A percentile compares a stretch with the other conserved stretches of the same genome.
phyloP scores from a whole-genome alignment of 2,329 filamentous ascomycete genomes.

The Pseudogymnoascus pannorum region DNA sequence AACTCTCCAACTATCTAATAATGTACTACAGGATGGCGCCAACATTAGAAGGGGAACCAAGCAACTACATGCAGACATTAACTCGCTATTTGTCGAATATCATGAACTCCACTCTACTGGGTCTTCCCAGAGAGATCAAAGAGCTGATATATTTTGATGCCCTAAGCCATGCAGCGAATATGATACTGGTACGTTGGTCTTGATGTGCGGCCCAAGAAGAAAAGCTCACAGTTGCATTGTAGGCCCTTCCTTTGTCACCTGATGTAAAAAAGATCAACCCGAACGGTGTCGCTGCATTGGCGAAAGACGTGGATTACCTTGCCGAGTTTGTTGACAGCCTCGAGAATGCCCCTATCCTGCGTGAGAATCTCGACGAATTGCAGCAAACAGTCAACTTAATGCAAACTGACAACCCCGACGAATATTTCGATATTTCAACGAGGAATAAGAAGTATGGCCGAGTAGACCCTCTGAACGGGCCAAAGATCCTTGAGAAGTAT shows the following conservation, averaged over 20 bases:
- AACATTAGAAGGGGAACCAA: slow-evolving; percentile 62
- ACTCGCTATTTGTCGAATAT: slow-evolving; percentile 91
- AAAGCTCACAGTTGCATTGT: not conserved
- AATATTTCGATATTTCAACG: slow-evolving; percentile 88
- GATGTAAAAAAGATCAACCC: slow-evolving; percentile 82
- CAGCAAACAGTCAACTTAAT: slow-evolving; percentile 88
- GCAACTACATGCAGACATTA: slow-evolving; percentile 90
- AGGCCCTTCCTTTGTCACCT: slow-evolving; percentile 47
- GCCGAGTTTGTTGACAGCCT: slow-evolving; percentile 80
- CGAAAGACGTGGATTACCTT: slow-evolving; percentile 77
- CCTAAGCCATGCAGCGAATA: slow-evolving; percentile 79
- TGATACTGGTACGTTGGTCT: slow-evolving; percentile 56
- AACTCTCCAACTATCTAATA: slow-evolving; percentile 11
- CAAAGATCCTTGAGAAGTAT: slow-evolving; percentile 85
- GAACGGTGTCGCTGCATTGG: slow-evolving; percentile 72
- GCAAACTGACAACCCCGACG: slow-evolving; percentile 82
- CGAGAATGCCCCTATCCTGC: slow-evolving; percentile 75
- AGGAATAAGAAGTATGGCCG: slow-evolving; percentile 90
- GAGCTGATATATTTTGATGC: slow-evolving; percentile 98
- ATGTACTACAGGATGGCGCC: slow-evolving; percentile 42
- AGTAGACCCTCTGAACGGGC: slow-evolving; percentile 86
- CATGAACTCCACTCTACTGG: slow-evolving; percentile 89
- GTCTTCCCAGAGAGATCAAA: slow-evolving; percentile 91
- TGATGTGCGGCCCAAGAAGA: not conserved
- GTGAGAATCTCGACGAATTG: slow-evolving; percentile 84